Percentiles rank a stretch among this genome's conserved stretches.
Evolutionary conservation across 2,329 filamentous ascomycete genomes (phyloP).

Genomic region (Xylariomycetidae sp.): DNA sequence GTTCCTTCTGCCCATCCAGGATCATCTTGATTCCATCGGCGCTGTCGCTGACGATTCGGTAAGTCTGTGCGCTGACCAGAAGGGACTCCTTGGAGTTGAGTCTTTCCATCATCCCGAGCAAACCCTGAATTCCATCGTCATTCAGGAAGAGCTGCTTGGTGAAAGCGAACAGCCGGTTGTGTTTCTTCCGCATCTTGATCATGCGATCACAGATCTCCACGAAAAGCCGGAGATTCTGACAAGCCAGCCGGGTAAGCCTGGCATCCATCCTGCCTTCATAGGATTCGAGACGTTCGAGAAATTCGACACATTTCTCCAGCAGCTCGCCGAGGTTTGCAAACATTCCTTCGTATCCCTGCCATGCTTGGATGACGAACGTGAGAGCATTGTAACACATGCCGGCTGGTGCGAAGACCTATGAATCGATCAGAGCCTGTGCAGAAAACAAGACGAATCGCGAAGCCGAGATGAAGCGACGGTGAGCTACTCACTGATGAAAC

Average conservation of each 20-base stretch:
- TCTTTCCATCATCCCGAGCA: slow-evolving; percentile 28
- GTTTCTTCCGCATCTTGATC: slow-evolving; percentile 26
- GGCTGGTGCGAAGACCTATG: slow-evolving; percentile 29
- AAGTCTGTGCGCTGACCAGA: slow-evolving; percentile 30
- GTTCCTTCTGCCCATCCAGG: slow-evolving; percentile 24
- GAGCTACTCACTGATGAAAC: slow-evolving; percentile 21
- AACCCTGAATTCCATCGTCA: slow-evolving; percentile 29
- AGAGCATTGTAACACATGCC: slow-evolving; percentile 31
- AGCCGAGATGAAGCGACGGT: too few relatives aligned
- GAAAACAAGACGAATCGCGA: too few relatives aligned
- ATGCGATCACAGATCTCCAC: slow-evolving; percentile 30
- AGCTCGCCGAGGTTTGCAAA: slow-evolving; percentile 29
- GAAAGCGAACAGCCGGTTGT: slow-evolving; percentile 23
- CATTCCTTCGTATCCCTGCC: slow-evolving; percentile 30
- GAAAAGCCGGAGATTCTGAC: slow-evolving; percentile 31
- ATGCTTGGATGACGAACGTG: slow-evolving; percentile 31
- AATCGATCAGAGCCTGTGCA: too few relatives aligned
- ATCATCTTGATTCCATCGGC: slow-evolving; percentile 25
- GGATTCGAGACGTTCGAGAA: slow-evolving; percentile 28
- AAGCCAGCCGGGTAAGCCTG: slow-evolving; percentile 26
- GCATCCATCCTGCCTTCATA: slow-evolving; percentile 29
- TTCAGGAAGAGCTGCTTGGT: slow-evolving; percentile 30
- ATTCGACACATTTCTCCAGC: slow-evolving; percentile 28
- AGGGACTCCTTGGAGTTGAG: slow-evolving; percentile 28
- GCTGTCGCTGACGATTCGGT: slow-evolving; percentile 26